Percentiles rank a stretch among this genome's conserved stretches.
phyloP scores from a whole-genome alignment of 495 filamentous ascomycete genomes.

The Penicillium salamii region DNA sequence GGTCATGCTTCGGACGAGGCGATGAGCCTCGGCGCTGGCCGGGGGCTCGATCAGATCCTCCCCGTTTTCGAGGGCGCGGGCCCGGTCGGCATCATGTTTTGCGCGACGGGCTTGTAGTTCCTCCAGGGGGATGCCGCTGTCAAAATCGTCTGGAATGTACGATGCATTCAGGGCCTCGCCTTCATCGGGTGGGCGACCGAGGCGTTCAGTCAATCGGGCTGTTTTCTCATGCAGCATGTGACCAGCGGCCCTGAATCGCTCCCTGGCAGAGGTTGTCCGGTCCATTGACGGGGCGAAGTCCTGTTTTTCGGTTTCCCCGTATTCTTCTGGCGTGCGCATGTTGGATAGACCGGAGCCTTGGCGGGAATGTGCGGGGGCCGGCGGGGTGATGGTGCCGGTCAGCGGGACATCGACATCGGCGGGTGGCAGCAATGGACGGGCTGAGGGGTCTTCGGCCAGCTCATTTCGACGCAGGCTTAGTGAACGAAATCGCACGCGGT shows the following conservation, averaged over 20 bases:
- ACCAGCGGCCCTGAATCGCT: conserved; percentile 33
- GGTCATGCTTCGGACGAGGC: conserved; percentile 42
- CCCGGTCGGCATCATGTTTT: conserved; percentile 18
- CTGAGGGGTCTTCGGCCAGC: conserved; percentile 4
- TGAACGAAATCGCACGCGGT: conserved; percentile 25
- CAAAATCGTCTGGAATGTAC: conserved; percentile 35
- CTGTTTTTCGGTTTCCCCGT: conserved; percentile 14
- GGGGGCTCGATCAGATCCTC: conserved; percentile 21
- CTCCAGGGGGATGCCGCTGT: conserved; percentile 22
- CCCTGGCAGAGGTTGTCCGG: conserved; percentile 18
- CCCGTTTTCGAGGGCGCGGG: conserved; percentile 16
- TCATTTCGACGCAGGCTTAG: conserved; percentile 11
- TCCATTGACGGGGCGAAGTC: conserved; percentile 8
- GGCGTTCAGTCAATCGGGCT: conserved; percentile 27
- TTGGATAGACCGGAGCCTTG: conserved; percentile 10
- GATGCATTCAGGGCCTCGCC: conserved; percentile 35
- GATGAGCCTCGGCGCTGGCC: conserved; percentile 41
- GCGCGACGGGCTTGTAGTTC: conserved; percentile 21
- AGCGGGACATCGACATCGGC: conserved; percentile 15
- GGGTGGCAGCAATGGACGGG: conserved; percentile 20
- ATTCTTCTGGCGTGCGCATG: conserved; percentile 6
- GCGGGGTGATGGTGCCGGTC: conserved; percentile 28
- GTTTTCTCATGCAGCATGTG: conserved; percentile 39
- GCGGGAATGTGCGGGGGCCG: conserved; percentile 23
- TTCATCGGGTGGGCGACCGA: conserved; percentile 40